These are phyloP conservation scores for Wickerhamiella spandovensis DNA, from an alignment of 805 yeast species.

Conservation along the genomic window DNA sequence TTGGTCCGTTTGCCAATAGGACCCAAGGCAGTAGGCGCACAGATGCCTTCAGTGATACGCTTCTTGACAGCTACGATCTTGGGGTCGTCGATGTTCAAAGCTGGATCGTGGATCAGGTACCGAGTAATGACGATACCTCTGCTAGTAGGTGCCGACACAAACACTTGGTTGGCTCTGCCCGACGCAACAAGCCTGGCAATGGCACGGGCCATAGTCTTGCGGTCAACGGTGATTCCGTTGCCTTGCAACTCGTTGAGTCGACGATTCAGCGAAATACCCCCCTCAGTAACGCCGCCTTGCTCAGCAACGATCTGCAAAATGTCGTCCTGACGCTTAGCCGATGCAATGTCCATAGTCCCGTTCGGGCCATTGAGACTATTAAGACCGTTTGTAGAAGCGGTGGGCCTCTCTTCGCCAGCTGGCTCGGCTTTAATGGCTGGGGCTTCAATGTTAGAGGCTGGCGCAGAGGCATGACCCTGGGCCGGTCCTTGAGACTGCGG, in stretches of 20 bases:
- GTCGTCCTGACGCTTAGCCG: conserved; percentile 22
- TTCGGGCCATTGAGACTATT: not conserved
- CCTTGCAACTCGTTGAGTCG: conserved; percentile 26
- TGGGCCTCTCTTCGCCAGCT: not conserved
- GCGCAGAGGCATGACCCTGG: too few relatives aligned
- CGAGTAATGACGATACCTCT: conserved; percentile 13
- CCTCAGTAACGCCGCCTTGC: conserved; percentile 33
- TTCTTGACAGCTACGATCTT: conserved; percentile 12
- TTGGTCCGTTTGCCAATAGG: not conserved
- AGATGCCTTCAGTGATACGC: conserved; percentile 9
- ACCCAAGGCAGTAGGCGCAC: not conserved
- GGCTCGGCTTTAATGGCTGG: not conserved
- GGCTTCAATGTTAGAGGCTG: too few relatives aligned
- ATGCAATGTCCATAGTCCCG: not conserved
- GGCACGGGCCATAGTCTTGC: conserved; percentile 39
- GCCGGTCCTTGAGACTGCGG: not conserved
- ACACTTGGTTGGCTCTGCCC: conserved; percentile 22
- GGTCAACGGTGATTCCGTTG: conserved; percentile 35
- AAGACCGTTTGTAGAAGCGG: not conserved
- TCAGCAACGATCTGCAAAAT: conserved; percentile 32
- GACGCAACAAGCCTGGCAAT: conserved; percentile 25
- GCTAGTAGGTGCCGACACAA: conserved; percentile 15
- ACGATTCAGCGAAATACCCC: conserved; percentile 30
- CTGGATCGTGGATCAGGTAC: conserved; percentile 20
- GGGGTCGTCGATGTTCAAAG: conserved; percentile 17